phyloP scores from a whole-genome alignment of 305 asterid genomes.

The Withania somnifera region DNA sequence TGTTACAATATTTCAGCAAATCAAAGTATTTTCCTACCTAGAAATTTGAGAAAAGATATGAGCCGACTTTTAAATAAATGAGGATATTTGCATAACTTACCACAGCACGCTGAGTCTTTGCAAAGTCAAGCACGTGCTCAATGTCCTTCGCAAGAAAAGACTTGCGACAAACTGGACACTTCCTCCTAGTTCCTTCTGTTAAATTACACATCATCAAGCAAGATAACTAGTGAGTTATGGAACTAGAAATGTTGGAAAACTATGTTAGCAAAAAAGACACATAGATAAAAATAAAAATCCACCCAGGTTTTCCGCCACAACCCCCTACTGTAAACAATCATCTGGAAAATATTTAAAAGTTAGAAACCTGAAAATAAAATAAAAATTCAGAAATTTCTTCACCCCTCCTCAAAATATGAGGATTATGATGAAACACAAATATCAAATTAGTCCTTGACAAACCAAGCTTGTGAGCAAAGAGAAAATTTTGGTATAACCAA shows the following conservation, averaged over 20 bases:
- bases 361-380: not conserved
- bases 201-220: conserved; percentile 31
- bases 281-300: not conserved
- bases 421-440: not conserved
- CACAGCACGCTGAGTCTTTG: conserved; percentile 27
- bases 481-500: not conserved
- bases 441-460: not conserved
- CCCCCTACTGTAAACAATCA: not conserved
- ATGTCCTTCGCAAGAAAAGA: conserved; percentile 72
- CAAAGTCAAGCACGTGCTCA: conserved; percentile 73
- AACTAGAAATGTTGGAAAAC: not conserved
- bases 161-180: conserved; percentile 79
- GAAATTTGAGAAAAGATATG: not conserved
- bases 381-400: not conserved
- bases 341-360: not conserved
- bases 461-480: not conserved
- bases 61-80: not conserved
- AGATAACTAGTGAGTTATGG: conserved; percentile 12
- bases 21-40: not conserved
- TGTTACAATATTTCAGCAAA: not conserved
- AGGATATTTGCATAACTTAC: not conserved
- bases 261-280: not conserved
- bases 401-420: not conserved
- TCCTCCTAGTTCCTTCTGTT: conserved; percentile 41
- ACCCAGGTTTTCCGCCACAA: not conserved